phyloP scores from a whole-genome alignment of 1,284 basidiomycete species.

The Apiotrichum montevideense region DNA sequence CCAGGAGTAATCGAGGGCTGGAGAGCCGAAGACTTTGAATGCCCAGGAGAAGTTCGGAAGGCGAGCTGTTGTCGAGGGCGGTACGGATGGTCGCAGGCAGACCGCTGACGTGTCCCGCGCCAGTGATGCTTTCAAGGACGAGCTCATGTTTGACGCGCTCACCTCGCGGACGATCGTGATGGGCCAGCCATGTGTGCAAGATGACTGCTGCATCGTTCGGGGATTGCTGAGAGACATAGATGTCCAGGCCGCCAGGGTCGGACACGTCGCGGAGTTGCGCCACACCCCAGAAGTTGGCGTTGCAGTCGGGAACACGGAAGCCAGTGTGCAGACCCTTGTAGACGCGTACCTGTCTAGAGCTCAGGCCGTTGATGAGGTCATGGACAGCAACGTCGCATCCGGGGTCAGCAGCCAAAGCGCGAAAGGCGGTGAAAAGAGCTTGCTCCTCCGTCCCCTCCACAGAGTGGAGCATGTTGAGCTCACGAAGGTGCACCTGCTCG shows the following conservation, averaged over 20 bases:
- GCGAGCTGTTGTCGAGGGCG: constrained; percentile 3
- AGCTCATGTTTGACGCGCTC: constrained; percentile 7
- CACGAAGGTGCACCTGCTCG: constrained; percentile 5
- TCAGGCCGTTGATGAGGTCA: constrained; percentile 4
- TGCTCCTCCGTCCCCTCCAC: constrained; percentile 6
- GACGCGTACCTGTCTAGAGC: constrained; percentile 1
- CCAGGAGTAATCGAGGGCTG: not conserved
- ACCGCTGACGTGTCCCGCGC: constrained; percentile 1
- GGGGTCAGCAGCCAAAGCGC: constrained; percentile 1
- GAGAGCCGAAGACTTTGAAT: constrained; percentile 2
- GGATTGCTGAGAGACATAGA: constrained; percentile 7
- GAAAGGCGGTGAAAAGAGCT: not conserved
- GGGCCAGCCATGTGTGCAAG: constrained; percentile 11
- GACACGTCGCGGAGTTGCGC: not conserved
- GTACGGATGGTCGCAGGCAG: constrained; percentile 1
- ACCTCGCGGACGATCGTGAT: not conserved
- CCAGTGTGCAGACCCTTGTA: constrained; percentile 13
- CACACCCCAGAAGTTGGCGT: constrained; percentile 10
- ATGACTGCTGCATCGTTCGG: constrained; percentile 9
- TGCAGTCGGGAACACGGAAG: constrained; percentile 5
- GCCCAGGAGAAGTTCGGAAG: constrained; percentile 1
- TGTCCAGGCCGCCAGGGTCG: constrained; percentile 1
- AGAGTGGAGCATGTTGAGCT: constrained; percentile 7
- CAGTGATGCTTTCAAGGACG: constrained; percentile 3
- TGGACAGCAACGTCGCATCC: constrained; percentile 2